Conservation (phyloP, 257 asterid species). For the Penstemon newberryi region DNA sequence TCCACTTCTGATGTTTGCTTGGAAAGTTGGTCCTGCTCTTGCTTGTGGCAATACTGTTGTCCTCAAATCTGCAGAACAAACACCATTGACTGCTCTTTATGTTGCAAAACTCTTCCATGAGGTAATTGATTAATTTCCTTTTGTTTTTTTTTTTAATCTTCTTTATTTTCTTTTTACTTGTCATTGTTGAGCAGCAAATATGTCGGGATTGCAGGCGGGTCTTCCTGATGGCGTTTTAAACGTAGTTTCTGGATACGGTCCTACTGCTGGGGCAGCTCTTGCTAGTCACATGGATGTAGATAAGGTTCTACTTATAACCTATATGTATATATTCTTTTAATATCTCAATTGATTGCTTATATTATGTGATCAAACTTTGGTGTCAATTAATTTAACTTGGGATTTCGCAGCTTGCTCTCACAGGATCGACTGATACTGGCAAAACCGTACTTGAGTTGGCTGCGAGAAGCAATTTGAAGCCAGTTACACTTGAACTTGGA, state of each 20-base stretch:
- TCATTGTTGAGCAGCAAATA: background rate
- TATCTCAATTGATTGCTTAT: background rate
- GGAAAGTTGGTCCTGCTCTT: conserved; percentile 81
- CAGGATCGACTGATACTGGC: conserved; percentile 79
- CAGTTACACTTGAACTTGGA: conserved; percentile 80
- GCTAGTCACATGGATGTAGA: conserved; percentile 91
- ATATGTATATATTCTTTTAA: background rate
- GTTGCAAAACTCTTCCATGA: conserved; percentile 69
- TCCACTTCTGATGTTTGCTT: conserved; percentile 78
- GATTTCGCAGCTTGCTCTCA: conserved; percentile 63
- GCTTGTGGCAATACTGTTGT: conserved; percentile 74
- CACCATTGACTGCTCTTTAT: conserved; percentile 74
- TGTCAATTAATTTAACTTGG: background rate
- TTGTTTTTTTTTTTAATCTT: background rate
- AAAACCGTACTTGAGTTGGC: conserved; percentile 59
- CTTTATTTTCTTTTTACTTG: background rate
- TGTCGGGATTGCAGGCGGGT: conserved; percentile 57
- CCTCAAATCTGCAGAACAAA: conserved; percentile 86
- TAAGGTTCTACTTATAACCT: conserved; percentile 43
- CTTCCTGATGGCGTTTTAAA: conserved; percentile 85
- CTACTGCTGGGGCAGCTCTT: conserved; percentile 87
- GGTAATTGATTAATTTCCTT: conserved; percentile 31
- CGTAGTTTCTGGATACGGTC: conserved; percentile 67
- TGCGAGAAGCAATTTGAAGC: conserved; percentile 72
- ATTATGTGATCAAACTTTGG: too few species aligned